Base-by-base conservation (phyloP, 805 yeast genomes). In the Lipomyces orientalis region DNA sequence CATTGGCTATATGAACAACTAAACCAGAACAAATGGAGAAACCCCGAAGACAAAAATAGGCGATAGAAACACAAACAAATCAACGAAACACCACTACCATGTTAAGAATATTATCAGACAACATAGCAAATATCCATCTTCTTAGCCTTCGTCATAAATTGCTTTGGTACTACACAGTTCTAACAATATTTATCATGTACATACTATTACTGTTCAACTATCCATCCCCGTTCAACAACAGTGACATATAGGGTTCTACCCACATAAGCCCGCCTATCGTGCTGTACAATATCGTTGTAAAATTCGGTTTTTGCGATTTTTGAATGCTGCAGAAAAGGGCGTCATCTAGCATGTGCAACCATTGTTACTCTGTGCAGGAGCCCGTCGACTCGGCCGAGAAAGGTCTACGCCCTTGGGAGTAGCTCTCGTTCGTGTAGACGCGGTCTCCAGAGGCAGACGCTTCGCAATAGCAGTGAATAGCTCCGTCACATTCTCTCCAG, bases 401-500 rank as follows among this genome's bases (percentile, higher is more conserved):
- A 78, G 68, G 67, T 79, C 78, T 65, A 74, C 78, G 58, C 82
- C 75, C 68, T 75, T 77, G 5, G 72, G 71, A 62, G 76, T 64
- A 68, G 79, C 58, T 70, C 78, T 35, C 61, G 64, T 66, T 55
- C 69, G 68, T 34, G 67, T 49, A 4, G 71, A 25, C 12, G 70
- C 79, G 39, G 79, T 77, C 49, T 80, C 84, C 12, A 79, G 75
- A 0, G 87, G 86, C 73, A 87, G 78, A 68, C 82, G 82, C 69
- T 80, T 76, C 0, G 90, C 84, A 64, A 81, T 79, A 8, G 78
- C 81, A 12, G 78, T 77, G 73, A 86, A 86, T 35, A 85, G 69
- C 43, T 82, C 80, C 0, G 72, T 73, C 0, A 92, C 85, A 35
- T 90, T 90, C 54, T 81, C 81, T 9, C 93, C 93, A 1, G 85